Conservation (phyloP, 176 grass and related monocot genomes). For the Pontederia paniculata region DNA sequence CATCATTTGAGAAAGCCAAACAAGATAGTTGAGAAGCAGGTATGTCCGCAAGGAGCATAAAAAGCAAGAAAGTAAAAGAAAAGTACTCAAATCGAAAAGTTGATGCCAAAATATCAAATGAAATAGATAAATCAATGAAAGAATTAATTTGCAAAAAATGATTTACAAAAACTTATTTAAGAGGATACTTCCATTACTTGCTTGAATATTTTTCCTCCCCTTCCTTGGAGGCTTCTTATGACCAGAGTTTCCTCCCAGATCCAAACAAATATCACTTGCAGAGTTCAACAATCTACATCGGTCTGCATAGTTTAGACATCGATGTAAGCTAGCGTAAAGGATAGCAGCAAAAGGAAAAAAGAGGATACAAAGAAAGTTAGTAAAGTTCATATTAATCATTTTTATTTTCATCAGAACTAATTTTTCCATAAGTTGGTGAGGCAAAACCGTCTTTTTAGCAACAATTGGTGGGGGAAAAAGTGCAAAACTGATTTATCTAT, state of each 20-base stretch:
- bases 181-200: constrained; percentile 57
- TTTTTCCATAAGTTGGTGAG: too few species aligned
- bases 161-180: constrained; percentile 14
- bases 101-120: not conserved
- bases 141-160: constrained; percentile 3
- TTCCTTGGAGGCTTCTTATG: constrained; percentile 49
- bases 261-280: constrained; percentile 22
- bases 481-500: too few species aligned
- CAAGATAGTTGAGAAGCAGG: too few species aligned
- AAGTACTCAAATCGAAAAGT: not conserved
- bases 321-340: not conserved
- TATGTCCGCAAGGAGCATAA: too few species aligned
- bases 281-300: constrained; percentile 32
- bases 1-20: too few species aligned
- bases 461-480: too few species aligned
- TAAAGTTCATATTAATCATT: not conserved
- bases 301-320: constrained; percentile 30
- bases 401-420: too few species aligned
- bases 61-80: too few species aligned
- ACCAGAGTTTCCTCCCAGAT: constrained; percentile 23
- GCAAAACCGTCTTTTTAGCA: too few species aligned
- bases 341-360: not conserved
- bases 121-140: constrained; percentile 1
- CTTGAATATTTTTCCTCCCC: constrained; percentile 44
- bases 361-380: constrained; percentile 1